Evolutionary conservation across 2,329 filamentous ascomycete genomes (phyloP), one percentile per base, ranked within the genome.

Genomic region (Colletotrichum truncatum): DNA sequence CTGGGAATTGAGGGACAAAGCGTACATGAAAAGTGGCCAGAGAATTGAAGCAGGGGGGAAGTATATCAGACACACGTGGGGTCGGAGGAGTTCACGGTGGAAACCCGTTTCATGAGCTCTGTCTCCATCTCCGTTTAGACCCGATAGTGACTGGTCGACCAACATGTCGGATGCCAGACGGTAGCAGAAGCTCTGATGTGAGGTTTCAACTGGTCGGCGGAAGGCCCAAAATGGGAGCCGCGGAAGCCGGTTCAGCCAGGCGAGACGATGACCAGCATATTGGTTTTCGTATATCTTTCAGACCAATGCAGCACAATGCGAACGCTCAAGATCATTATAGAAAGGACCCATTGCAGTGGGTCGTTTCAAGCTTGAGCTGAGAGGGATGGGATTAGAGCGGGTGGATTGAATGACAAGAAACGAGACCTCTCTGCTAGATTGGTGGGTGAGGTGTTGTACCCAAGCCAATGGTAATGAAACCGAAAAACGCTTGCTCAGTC

Each of bases 201-300:
- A 23, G 62, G 57, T 65, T 62, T 65, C 62, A 62, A 49, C 62
- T 28, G 34, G 56, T 26, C 14, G 34, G 34, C 49, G 34, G 34
- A 23, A 56, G 49, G 3, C 23, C 30, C 26, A 41, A 26, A 16
- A 36, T 36, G 26, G 26, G 48, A 26, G 18, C 21, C 36, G 18
- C 49, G 28, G 41, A 21, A 39, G 41, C 41, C 43, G 41, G 26
- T 51, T 52, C 26, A 34, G 25, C 38, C 38, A 26, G 41, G 49
- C 21, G 36, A 30, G 28, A 54, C n/a, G 18, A 14, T 32, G 21
- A 23, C n/a, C n/a, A 46, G 11, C 12, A 16, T 10, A 39, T 21
- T 18, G n/a, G 16, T 7, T 43, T 51, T n/a, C n/a, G n/a, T n/a
- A n/a, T n/a, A n/a, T n/a, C n/a, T 2, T 26, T 25, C 34, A 49